Conservation (phyloP, 1,284 basidiomycete genomes). For the Sanghuangporus baumii region DNA sequence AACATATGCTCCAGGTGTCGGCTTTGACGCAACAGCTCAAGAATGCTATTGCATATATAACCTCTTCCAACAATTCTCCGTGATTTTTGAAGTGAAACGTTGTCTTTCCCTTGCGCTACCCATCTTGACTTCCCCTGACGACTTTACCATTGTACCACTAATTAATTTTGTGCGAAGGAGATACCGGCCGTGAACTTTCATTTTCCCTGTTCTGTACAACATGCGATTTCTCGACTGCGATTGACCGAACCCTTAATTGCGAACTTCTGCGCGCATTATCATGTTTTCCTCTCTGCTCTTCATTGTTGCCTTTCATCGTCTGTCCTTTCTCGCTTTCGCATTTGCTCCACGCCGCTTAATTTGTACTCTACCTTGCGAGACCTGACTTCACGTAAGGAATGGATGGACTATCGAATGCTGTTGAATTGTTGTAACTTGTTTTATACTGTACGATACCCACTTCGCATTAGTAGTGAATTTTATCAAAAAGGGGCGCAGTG, state of each 20-base stretch:
- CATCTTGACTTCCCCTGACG: neutral
- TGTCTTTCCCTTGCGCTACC: neutral
- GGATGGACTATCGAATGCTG: neutral
- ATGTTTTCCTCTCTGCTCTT: neutral
- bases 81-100: too few relatives aligned
- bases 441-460: too few relatives aligned
- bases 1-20: neutral
- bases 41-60: constrained; percentile 9
- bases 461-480: too few relatives aligned
- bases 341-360: neutral
- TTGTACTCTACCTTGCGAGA: neutral
- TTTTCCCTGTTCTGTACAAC: neutral
- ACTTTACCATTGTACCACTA: neutral
- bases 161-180: neutral
- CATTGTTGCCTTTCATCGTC: neutral
- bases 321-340: neutral
- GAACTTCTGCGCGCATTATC: neutral
- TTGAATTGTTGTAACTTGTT: too few relatives aligned
- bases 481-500: too few relatives aligned
- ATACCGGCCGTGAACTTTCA: neutral
- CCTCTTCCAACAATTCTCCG: neutral
- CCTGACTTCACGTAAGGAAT: neutral
- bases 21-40: constrained; percentile 10
- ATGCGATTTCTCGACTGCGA: neutral
- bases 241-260: neutral